Evolutionary conservation across 352 stramenopile genomes (phyloP).

Genomic region (Plasmopara viticola): DNA sequence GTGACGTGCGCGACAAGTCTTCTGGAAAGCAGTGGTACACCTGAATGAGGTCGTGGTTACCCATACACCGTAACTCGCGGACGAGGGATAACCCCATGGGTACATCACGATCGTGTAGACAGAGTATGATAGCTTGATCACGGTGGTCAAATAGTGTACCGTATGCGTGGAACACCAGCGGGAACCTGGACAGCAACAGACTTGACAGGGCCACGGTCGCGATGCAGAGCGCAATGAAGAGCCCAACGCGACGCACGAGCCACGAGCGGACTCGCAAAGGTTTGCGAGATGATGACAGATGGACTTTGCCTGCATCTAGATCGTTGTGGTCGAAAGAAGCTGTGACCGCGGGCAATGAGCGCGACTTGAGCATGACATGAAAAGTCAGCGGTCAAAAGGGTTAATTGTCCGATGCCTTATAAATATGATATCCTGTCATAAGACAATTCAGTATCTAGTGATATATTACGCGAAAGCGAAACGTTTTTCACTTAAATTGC

Average conservation of each 20-base stretch:
- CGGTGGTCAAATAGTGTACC: slow-evolving; percentile 14
- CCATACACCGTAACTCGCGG: slow-evolving; percentile 35
- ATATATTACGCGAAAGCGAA: neutral
- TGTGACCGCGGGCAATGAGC: neutral
- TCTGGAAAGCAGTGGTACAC: slow-evolving; percentile 43
- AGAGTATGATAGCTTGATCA: slow-evolving; percentile 36
- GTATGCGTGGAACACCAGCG: slow-evolving; percentile 9
- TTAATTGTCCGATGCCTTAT: neutral
- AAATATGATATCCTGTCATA: neutral
- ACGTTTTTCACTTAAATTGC: slow-evolving; percentile 6
- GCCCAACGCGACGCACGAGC: slow-evolving; percentile 5
- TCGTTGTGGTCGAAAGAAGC: slow-evolving; percentile 5
- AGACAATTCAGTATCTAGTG: neutral
- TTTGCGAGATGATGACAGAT: slow-evolving; percentile 6
- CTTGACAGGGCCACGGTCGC: slow-evolving; percentile 1
- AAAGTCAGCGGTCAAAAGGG: slow-evolving; percentile 3
- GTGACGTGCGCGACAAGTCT: slow-evolving; percentile 29
- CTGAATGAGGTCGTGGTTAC: slow-evolving; percentile 40
- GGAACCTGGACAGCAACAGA: slow-evolving; percentile 8
- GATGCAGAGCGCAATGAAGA: neutral
- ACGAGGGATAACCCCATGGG: slow-evolving; percentile 41
- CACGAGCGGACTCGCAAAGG: neutral
- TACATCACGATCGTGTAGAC: slow-evolving; percentile 34
- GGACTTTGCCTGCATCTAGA: slow-evolving; percentile 8
- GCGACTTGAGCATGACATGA: slow-evolving; percentile 1